These are phyloP conservation scores for Neoscytalidium dimidiatum DNA, from an alignment of 2,329 filamentous ascomycete species.

Conservation along the genomic window DNA sequence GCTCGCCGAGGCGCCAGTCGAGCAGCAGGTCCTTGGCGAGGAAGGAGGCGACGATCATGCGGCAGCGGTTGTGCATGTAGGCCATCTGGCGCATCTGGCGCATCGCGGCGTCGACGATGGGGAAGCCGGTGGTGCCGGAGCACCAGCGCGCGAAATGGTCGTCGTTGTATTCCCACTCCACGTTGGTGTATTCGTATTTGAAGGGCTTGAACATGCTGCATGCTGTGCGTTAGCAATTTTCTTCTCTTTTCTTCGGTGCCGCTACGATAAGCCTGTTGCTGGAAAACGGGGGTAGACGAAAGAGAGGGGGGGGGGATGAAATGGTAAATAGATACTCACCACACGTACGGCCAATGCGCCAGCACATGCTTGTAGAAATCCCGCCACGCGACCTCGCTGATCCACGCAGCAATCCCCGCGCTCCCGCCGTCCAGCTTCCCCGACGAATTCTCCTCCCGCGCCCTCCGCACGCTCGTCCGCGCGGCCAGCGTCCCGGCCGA, in stretches of 20 bases:
- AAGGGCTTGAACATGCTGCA: constrained; percentile 70
- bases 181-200: constrained; percentile 82
- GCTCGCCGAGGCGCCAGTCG: constrained; percentile 82
- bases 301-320: not conserved
- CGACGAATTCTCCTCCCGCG: constrained; percentile 63
- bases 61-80: constrained; percentile 83
- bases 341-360: constrained; percentile 81
- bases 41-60: constrained; percentile 83
- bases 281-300: no score
- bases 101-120: constrained; percentile 86
- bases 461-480: constrained; percentile 65
- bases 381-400: constrained; percentile 81
- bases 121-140: constrained; percentile 73
- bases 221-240: constrained; percentile 17
- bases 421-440: constrained; percentile 66
- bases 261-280: no score
- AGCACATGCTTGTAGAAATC: constrained; percentile 89
- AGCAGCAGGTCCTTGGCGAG: constrained; percentile 77
- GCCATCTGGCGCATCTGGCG: constrained; percentile 68
- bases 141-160: constrained; percentile 74
- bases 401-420: constrained; percentile 70
- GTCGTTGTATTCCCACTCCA: constrained; percentile 76
- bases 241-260: not conserved
- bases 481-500: constrained; percentile 68
- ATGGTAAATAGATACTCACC: constrained; percentile 57